Conservation (phyloP, 352 stramenopile genomes). For the Phytophthora kernoviae region DNA sequence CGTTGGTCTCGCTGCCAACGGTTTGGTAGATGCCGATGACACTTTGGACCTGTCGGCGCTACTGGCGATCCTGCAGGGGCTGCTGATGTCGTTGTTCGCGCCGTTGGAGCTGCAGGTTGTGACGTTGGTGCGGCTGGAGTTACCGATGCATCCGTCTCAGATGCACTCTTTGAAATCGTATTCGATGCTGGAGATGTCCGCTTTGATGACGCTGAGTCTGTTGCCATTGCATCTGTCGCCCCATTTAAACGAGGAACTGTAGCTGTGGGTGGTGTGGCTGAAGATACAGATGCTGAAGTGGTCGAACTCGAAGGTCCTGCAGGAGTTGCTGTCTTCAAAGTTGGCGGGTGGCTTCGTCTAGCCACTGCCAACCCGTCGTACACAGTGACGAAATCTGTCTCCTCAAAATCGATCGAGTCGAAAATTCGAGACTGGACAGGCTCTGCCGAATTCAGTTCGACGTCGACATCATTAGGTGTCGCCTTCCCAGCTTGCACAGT, state of each 20-base stretch:
- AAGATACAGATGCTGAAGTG: constrained; percentile 7
- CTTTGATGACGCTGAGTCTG: constrained; percentile 2
- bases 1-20: not conserved
- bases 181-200: not conserved
- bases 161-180: not conserved
- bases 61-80: not conserved
- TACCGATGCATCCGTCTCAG: not conserved
- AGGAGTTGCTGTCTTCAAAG: constrained; percentile 4
- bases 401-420: constrained; percentile 40
- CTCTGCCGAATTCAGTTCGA: constrained; percentile 1
- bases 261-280: constrained; percentile 1
- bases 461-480: not conserved
- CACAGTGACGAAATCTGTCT: constrained; percentile 46
- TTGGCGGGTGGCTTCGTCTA: constrained; percentile 32
- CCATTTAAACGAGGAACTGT: constrained; percentile 7
- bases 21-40: not conserved
- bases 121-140: not conserved
- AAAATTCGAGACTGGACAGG: constrained; percentile 51
- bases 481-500: not conserved
- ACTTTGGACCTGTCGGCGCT: not conserved
- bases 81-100: not conserved
- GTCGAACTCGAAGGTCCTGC: constrained; percentile 14
- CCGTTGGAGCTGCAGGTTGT: not conserved
- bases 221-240: too few relatives aligned
- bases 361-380: constrained; percentile 47